These are phyloP conservation scores for Sphenostylis stenocarpa DNA, from an alignment of 306 rosid species.

Conservation along the genomic window DNA sequence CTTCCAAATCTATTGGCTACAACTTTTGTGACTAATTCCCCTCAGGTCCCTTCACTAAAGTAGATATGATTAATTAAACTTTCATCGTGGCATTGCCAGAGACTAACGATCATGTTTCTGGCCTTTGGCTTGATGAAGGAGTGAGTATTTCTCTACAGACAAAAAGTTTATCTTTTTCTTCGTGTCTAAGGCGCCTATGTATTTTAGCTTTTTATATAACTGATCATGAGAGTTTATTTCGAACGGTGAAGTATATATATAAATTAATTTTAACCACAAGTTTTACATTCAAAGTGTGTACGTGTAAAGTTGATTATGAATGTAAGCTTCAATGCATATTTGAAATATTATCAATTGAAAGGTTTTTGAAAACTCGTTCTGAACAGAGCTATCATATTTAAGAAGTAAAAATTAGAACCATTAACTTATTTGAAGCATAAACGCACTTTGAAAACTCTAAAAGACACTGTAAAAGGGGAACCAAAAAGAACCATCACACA, in stretches of 20 bases:
- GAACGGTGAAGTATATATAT: neutral
- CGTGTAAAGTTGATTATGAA: too few relatives aligned
- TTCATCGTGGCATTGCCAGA: neutral
- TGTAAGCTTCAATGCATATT: neutral
- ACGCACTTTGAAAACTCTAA: neutral
- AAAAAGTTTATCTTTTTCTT: neutral
- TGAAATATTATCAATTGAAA: neutral
- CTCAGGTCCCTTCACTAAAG: slow-evolving; percentile 20
- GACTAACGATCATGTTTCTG: neutral
- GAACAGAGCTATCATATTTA: neutral
- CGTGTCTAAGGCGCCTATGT: neutral
- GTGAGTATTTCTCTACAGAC: neutral
- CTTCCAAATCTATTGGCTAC: slow-evolving; percentile 10
- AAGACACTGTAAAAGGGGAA: neutral
- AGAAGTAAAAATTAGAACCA: neutral
- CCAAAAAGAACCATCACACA: slow-evolving; percentile 4
- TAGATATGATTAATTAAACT: slow-evolving; percentile 1
- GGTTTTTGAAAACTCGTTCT: neutral
- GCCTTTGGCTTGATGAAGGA: slow-evolving; percentile 2
- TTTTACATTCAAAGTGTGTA: neutral
- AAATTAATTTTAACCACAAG: neutral
- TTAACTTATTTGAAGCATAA: neutral
- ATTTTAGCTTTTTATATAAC: neutral
- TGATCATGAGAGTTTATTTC: neutral
- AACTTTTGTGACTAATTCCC: slow-evolving; percentile 1